phyloP scores from a whole-genome alignment of 2,329 filamentous ascomycete species.

The Exophiala mesophila region DNA sequence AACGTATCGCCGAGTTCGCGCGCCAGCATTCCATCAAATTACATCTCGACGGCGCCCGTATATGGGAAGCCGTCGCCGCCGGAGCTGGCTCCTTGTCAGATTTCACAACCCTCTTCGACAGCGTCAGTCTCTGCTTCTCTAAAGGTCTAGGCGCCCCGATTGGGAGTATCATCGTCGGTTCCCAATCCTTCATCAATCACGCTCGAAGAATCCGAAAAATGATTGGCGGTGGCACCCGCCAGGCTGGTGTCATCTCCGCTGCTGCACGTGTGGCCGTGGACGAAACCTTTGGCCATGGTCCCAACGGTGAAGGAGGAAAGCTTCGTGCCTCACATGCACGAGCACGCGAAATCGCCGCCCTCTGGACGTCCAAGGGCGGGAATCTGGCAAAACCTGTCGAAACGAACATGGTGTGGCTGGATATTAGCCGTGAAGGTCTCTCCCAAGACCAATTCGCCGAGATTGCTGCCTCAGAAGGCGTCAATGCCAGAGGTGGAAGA shows the following conservation, averaged over 20 bases:
- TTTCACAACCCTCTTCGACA: slow-evolving; percentile 66
- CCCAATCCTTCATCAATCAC: slow-evolving; percentile 55
- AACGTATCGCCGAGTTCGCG: slow-evolving; percentile 66
- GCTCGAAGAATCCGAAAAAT: slow-evolving; percentile 74
- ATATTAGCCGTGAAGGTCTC: slow-evolving; percentile 59
- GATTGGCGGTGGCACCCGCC: slow-evolving; percentile 72
- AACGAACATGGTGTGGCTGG: slow-evolving; percentile 91
- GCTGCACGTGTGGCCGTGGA: slow-evolving; percentile 72
- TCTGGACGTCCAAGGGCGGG: slow-evolving; percentile 68
- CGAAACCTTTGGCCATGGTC: slow-evolving; percentile 64
- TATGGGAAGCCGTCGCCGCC: slow-evolving; percentile 76
- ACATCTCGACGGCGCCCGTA: slow-evolving; percentile 72
- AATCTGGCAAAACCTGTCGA: slow-evolving; percentile 65
- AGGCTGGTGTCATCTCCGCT: slow-evolving; percentile 70
- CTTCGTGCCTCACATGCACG: slow-evolving; percentile 57
- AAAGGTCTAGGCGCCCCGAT: slow-evolving; percentile 80
- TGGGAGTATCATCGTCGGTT: slow-evolving; percentile 67
- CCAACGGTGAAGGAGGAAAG: slow-evolving; percentile 56
- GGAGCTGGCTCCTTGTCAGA: slow-evolving; percentile 63
- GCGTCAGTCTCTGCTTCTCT: slow-evolving; percentile 70
- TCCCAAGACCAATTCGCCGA: slow-evolving; percentile 50
- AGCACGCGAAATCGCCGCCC: slow-evolving; percentile 56
- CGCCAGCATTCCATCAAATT: slow-evolving; percentile 59
- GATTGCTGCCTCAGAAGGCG: slow-evolving; percentile 52
- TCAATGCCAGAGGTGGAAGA: slow-evolving; percentile 54